Base-by-base conservation (phyloP, 2,329 filamentous ascomycete species). In the Byssochlamys sp. region DNA sequence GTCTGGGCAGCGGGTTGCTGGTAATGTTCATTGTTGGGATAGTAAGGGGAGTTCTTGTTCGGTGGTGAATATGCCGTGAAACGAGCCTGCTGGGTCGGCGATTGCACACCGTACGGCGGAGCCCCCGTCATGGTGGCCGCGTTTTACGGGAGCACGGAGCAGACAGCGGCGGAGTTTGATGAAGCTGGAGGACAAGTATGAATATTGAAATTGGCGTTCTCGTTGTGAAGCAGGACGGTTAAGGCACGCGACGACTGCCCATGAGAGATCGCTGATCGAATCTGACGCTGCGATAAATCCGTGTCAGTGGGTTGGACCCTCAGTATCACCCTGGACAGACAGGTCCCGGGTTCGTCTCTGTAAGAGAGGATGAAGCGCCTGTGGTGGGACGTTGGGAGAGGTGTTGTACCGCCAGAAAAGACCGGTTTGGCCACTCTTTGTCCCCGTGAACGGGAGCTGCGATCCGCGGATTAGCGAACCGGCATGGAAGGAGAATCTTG, bases 21-120 rank as follows among this genome's bases (percentile, higher is more conserved):
- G 55, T 76, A 76, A 58, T 73, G 72, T 31, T 76, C 73, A 67
- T 73, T 75, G 65, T 65, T 74, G 48, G 75, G 64, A 59, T 75
- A 77, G 62, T 70, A 76, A 35, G 71, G 66, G 51, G 68, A 71
- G 55, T 70, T 72, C 62, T 76, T 75, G 60, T 67, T 71, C 51
- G 75, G 71, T 53, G 75, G 75, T 50, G 74, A 76, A 62, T 76
- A 77, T 57, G 67, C 67, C 59, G 72, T 67, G 63, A 70, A 75
- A 56, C 69, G 71, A 57, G 71, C 66, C 64, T 75, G 73, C 63
- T 76, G 73, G 58, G 74, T 73, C 57, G 75, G 75, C 63, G 75
- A 78, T 64, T 75, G 75, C 59, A 72, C 68, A 64, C 73, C 72
- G 63, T 74, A 77, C 59, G 75, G 74, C 62, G 75, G 74, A 69